A percentile compares a stretch with the other conserved stretches of the same genome.
These are phyloP conservation scores for Calonectria henricotiae DNA, from an alignment of 2,329 filamentous ascomycete species.

Conservation along the genomic window DNA sequence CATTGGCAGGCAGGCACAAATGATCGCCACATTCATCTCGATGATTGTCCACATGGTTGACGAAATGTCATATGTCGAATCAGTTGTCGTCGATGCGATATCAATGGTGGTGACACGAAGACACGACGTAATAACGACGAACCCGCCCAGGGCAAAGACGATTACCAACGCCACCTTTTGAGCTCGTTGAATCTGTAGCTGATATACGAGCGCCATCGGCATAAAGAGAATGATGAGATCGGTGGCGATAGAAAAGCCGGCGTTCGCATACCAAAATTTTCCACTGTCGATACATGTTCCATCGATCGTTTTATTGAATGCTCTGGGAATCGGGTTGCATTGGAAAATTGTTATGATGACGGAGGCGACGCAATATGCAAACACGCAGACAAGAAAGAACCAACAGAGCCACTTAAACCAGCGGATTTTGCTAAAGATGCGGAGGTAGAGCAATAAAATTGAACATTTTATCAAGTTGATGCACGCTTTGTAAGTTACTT, in stretches of 20 bases:
- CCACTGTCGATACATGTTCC: slow-evolving; percentile 64
- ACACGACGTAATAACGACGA: slow-evolving; percentile 54
- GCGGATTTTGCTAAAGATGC: slow-evolving; percentile 54
- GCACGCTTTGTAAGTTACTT: slow-evolving; percentile 55
- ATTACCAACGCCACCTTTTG: slow-evolving; percentile 59
- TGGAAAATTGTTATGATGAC: slow-evolving; percentile 52
- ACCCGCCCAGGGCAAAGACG: slow-evolving; percentile 60
- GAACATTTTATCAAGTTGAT: slow-evolving; percentile 56
- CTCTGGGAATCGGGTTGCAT: slow-evolving; percentile 56
- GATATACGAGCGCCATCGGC: slow-evolving; percentile 64
- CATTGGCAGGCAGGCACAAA: slow-evolving; percentile 61
- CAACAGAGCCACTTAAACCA: slow-evolving; percentile 51
- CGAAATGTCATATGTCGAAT: slow-evolving; percentile 56
- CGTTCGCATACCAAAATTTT: slow-evolving; percentile 66
- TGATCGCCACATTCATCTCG: slow-evolving; percentile 60
- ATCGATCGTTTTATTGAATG: slow-evolving; percentile 61
- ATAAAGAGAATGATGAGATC: slow-evolving; percentile 64
- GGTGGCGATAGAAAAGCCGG: slow-evolving; percentile 63
- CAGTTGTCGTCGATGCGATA: slow-evolving; percentile 48
- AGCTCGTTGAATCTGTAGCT: slow-evolving; percentile 59
- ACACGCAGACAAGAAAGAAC: slow-evolving; percentile 48
- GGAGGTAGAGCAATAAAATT: slow-evolving; percentile 56
- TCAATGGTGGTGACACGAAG: slow-evolving; percentile 56
- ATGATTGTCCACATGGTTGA: slow-evolving; percentile 59
- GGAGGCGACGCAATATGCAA: slow-evolving; percentile 52